Conservation (phyloP, 371 early-diverging fungal species). For the Syncephalastrum sp. region DNA sequence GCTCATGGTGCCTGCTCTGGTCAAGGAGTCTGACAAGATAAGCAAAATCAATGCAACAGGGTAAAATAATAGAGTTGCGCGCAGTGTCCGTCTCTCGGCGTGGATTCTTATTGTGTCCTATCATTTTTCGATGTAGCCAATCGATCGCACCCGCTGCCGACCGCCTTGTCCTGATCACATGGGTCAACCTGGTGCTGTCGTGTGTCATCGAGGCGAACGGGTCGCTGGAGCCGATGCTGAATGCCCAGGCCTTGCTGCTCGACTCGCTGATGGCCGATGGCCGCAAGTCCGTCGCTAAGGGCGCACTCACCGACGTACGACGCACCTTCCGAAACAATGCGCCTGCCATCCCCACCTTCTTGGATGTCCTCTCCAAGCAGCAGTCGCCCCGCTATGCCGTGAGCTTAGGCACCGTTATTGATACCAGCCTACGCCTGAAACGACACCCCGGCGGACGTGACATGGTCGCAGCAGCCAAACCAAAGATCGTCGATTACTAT, state of each 20-base stretch:
- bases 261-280: conserved; percentile 48
- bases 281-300: conserved; percentile 46
- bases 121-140: conserved; percentile 23
- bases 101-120: neutral
- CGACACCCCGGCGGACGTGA: conserved; percentile 10
- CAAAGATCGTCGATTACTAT: conserved; percentile 61
- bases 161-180: conserved; percentile 60
- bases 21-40: conserved; percentile 53
- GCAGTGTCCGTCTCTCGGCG: conserved; percentile 2
- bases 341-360: conserved; percentile 42
- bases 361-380: conserved; percentile 42
- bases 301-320: conserved; percentile 57
- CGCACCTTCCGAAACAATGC: conserved; percentile 58
- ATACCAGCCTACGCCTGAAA: conserved; percentile 55
- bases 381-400: conserved; percentile 54
- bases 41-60: conserved; percentile 51
- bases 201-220: conserved; percentile 28
- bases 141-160: conserved; percentile 52
- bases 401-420: conserved; percentile 59
- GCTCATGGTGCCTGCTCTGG: conserved; percentile 50
- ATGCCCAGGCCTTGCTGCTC: conserved; percentile 55
- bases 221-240: conserved; percentile 34
- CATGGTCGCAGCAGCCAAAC: conserved; percentile 39
- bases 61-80: conserved; percentile 28
- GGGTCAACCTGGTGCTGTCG: conserved; percentile 52